Evolutionary conservation across 2,329 filamentous ascomycete genomes (phyloP).

Genomic region (Xylariaceae sp.): DNA sequence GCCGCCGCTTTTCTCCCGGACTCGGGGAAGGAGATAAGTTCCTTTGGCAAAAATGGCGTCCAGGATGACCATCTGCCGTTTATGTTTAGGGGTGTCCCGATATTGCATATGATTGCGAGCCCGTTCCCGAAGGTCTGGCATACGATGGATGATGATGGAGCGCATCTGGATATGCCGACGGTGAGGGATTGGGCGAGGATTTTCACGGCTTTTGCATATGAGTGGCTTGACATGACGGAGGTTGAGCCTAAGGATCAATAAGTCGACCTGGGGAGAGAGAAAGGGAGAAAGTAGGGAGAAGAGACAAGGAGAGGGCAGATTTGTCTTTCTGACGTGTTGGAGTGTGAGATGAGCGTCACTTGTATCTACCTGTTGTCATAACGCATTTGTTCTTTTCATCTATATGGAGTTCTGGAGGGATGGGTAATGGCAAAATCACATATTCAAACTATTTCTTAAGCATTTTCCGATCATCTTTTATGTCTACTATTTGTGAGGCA

Average conservation of each 20-base stretch:
- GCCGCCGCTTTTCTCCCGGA: conserved; percentile 53
- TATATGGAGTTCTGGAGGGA: too few species aligned
- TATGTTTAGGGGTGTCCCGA: conserved; percentile 66
- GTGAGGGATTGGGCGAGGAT: conserved; percentile 75
- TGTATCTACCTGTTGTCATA: too few species aligned
- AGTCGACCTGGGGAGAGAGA: too few species aligned
- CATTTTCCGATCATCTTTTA: too few species aligned
- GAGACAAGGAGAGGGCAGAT: too few species aligned
- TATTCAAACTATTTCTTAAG: too few species aligned
- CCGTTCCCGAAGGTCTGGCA: conserved; percentile 73
- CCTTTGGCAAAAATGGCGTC: conserved; percentile 40
- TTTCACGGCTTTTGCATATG: conserved; percentile 67
- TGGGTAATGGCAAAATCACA: too few species aligned
- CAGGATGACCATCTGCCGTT: conserved; percentile 78
- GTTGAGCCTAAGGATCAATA: conserved; percentile 31
- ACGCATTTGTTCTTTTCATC: too few species aligned
- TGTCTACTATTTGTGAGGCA: too few species aligned
- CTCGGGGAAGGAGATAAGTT: conserved; percentile 38
- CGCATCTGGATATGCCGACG: conserved; percentile 66
- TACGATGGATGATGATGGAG: conserved; percentile 64
- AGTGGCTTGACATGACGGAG: conserved; percentile 70
- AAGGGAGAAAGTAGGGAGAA: too few species aligned
- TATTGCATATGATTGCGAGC: conserved; percentile 72
- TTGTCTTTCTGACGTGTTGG: too few species aligned
- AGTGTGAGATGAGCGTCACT: too few species aligned